A percentile compares a stretch with the other conserved stretches of the same genome.
Evolutionary conservation across 129 eudicot genomes (phyloP).

Genomic region (Glebionis coronaria): DNA sequence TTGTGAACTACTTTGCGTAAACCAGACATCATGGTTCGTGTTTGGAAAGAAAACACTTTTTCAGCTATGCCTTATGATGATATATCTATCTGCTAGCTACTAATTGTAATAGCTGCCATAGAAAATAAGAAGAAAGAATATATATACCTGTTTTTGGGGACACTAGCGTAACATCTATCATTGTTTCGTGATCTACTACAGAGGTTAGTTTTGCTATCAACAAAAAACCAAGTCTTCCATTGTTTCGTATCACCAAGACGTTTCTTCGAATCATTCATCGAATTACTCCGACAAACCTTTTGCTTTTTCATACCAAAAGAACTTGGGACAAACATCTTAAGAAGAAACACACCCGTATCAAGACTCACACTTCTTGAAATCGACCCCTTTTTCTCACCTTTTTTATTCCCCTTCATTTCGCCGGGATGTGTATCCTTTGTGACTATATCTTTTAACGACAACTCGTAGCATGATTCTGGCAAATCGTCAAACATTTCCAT

Average conservation of each 20-base stretch:
- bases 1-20: no score
- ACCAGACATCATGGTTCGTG: no score
- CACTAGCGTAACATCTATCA: background rate
- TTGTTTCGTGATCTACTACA: constrained; percentile 1
- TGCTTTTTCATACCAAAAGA: constrained; percentile 16
- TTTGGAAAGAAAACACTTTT: no score
- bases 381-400: constrained; percentile 4
- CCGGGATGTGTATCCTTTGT: constrained; percentile 11
- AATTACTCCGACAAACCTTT: background rate
- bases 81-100: no score
- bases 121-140: no score
- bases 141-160: constrained; percentile 21
- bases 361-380: constrained; percentile 55
- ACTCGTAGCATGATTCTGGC: constrained; percentile 30
- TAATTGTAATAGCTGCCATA: no score
- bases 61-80: no score
- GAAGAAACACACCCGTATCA: constrained; percentile 50
- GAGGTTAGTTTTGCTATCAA: background rate
- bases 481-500: constrained; percentile 22
- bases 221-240: constrained; percentile 22
- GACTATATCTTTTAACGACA: constrained; percentile 29
- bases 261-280: constrained; percentile 1
- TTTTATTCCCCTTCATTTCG: constrained; percentile 17
- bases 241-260: constrained; percentile 21
- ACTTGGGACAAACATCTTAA: constrained; percentile 32